Base-by-base conservation (phyloP, 1,284 basidiomycete genomes). In the Rhodotorula sp. region DNA sequence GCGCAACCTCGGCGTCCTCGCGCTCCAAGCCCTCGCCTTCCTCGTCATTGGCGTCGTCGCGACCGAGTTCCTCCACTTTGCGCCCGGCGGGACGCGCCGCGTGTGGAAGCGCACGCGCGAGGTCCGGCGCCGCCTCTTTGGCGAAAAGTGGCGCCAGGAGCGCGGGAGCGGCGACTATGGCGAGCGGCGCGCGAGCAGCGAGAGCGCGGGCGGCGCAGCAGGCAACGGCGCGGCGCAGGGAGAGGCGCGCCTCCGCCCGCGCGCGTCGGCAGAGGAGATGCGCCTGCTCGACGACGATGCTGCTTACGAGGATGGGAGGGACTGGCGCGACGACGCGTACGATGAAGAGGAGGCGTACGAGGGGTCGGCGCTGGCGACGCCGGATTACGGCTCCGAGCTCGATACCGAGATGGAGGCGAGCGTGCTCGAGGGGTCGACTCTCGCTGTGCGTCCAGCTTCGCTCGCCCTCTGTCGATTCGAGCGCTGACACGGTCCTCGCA, bases 1-100 rank as follows among this genome's bases (percentile, higher is more conserved):
- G 82, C 79, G 83, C 68, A 84, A 85, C 77, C 81, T 84, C 52
- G 84, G 81, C 52, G 82, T 85, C 69, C 76, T 84, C 61, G 70
- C 83, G 14, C 78, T 77, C 14, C 79, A 82, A 46, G 81, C 81
- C 68, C 58, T 82, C 45, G 78, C 77, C 53, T 79, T 80, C 49
- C 63, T 80, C 62, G 73, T 77, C 17, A 73, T 80, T 41, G 76
- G 75, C 25, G 71, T 77, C 44, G 57, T 77, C 41, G 74, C 76
- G 53, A 74, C 76, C 13, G 73, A 77, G n/a, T 71, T 67, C 48
- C 65, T 79, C 52, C 71, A 67, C 68, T 72, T 76, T 54, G 73
- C 75, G 3, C 66, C 71, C 5, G 64, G 59, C 2, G 75, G 75
- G n/a, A 54, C 57, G 16, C 63, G 55, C 49, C 44, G 73, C 21